Conservation (phyloP, 768 basidiomycete species). For the Pleurotus platypus region DNA sequence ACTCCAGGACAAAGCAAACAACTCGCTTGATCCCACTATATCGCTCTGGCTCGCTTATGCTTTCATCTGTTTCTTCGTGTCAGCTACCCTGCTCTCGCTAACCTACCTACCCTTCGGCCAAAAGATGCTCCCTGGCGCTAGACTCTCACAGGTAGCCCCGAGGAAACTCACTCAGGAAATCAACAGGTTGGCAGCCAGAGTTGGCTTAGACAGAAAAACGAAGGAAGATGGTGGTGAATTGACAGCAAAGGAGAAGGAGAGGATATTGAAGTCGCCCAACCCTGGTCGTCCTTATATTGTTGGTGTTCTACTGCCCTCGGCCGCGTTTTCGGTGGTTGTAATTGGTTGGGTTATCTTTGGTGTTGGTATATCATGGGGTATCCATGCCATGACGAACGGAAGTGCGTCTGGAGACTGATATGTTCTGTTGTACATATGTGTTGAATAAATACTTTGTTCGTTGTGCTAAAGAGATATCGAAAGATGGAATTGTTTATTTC, state of each 20-base stretch:
- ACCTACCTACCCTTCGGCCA: slow-evolving; percentile 15
- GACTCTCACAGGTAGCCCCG: slow-evolving; percentile 33
- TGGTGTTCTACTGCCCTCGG: slow-evolving; percentile 18
- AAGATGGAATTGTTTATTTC: too few species aligned
- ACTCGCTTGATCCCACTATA: slow-evolving; percentile 33
- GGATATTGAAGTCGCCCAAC: slow-evolving; percentile 27
- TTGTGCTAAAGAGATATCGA: background rate
- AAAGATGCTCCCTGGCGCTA: slow-evolving; percentile 31
- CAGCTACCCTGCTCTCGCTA: slow-evolving; percentile 25
- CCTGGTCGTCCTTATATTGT: background rate
- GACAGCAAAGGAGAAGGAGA: slow-evolving; percentile 20
- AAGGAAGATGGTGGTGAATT: slow-evolving; percentile 9
- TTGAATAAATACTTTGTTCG: background rate
- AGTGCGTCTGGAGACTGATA: slow-evolving; percentile 24
- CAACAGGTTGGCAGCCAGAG: slow-evolving; percentile 18
- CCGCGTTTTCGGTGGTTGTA: slow-evolving; percentile 24
- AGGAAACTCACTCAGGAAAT: slow-evolving; percentile 23
- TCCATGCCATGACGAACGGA: slow-evolving; percentile 29
- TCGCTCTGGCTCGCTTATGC: slow-evolving; percentile 37
- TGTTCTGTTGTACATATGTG: background rate
- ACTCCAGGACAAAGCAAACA: slow-evolving; percentile 31
- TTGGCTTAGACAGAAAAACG: slow-evolving; percentile 9
- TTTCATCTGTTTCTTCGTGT: slow-evolving; percentile 29
- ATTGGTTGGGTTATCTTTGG: slow-evolving; percentile 41
- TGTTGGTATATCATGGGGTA: slow-evolving; percentile 37